Percentiles rank a stretch among this genome's conserved stretches.
These are phyloP conservation scores for Coemansia sp. DNA, from an alignment of 192 early-diverging fungal species.

Conservation along the genomic window DNA sequence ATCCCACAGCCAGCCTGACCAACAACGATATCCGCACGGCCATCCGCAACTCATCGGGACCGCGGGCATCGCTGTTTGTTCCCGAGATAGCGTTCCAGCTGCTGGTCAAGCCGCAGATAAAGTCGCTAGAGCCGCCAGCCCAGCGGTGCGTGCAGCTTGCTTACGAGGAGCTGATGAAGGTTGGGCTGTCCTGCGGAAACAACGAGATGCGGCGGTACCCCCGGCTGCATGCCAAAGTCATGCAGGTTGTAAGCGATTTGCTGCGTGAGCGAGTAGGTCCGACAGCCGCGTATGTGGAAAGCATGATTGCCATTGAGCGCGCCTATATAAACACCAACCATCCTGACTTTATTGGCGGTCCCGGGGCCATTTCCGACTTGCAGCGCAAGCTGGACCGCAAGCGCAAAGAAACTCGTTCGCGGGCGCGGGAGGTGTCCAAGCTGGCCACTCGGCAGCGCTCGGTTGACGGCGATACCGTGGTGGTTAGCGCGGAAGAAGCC, in stretches of 20 bases:
- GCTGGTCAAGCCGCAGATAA: slow-evolving; percentile 78
- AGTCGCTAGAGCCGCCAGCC: slow-evolving; percentile 68
- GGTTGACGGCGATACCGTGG: slow-evolving; percentile 38
- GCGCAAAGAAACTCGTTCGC: slow-evolving; percentile 46
- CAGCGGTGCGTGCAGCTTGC: slow-evolving; percentile 78
- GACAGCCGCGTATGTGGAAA: slow-evolving; percentile 72
- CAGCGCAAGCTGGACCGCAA: slow-evolving; percentile 67
- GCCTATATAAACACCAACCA: slow-evolving; percentile 87
- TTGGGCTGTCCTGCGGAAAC: slow-evolving; percentile 72
- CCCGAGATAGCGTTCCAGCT: slow-evolving; percentile 84
- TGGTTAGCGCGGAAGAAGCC: slow-evolving; percentile 28
- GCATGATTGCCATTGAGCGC: slow-evolving; percentile 75
- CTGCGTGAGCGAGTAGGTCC: slow-evolving; percentile 72
- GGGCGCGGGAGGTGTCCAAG: slow-evolving; percentile 52
- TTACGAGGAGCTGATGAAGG: slow-evolving; percentile 80
- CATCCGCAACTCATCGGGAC: slow-evolving; percentile 80
- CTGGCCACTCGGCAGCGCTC: slow-evolving; percentile 23
- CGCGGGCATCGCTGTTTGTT: slow-evolving; percentile 76
- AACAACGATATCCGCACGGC: slow-evolving; percentile 75
- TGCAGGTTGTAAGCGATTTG: slow-evolving; percentile 76
- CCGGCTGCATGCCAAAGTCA: slow-evolving; percentile 64
- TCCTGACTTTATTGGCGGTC: slow-evolving; percentile 79
- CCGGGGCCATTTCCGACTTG: slow-evolving; percentile 68
- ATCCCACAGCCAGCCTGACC: slow-evolving; percentile 67
- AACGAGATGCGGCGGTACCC: slow-evolving; percentile 78